Evolutionary conservation across 2,329 filamentous ascomycete genomes (phyloP), one percentile per base, ranked within the genome.

Genomic region (Pseudogymnoascus sp.): DNA sequence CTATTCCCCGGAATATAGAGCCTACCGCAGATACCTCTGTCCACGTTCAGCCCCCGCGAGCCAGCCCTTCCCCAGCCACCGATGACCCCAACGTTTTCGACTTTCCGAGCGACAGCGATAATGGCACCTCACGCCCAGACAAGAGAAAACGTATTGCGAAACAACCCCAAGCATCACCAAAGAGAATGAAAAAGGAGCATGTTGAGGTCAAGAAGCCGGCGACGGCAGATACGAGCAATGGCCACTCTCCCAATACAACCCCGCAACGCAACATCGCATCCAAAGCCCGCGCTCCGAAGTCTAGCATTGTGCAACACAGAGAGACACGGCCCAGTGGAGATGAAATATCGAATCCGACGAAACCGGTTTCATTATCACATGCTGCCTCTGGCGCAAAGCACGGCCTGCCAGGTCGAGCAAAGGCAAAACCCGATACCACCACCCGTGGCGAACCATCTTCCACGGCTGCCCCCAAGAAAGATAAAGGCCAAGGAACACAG

Each of bases 101-200:
- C 33, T 60, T 60, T 40, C 58, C 69, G 16, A 66, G 64, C n/a
- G 67, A 66, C 60, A 67, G 65, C 28, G 65, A 71, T 14, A 60
- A 63, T 5, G 60, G n/a, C 28, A 64, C 12, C 35, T 63, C 58
- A 31, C 35, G 35, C 49, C 49, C 49, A 21, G 49, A 55, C 49
- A 55, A 55, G 28, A 55, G 49, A 12, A 55, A 55, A 35, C 49
- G 49, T 8, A 55, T 55, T 55, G 11, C 49, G 16, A 33, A 55
- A 55, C 45, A 55, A 14, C 49, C 49, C 28, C 49, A 33, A 6
- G 49, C 49, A 9, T 55, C 49, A 5, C 49, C 49, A 5, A 55
- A 55, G 16, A 55, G 49, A 16, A 4, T 33, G 18, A 55, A 55
- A 55, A 55, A 33, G 8, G 49, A 21, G 4, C 49, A 55, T 5